Conservation (phyloP, 257 asterid species). For the Thymus mandschuricus region DNA sequence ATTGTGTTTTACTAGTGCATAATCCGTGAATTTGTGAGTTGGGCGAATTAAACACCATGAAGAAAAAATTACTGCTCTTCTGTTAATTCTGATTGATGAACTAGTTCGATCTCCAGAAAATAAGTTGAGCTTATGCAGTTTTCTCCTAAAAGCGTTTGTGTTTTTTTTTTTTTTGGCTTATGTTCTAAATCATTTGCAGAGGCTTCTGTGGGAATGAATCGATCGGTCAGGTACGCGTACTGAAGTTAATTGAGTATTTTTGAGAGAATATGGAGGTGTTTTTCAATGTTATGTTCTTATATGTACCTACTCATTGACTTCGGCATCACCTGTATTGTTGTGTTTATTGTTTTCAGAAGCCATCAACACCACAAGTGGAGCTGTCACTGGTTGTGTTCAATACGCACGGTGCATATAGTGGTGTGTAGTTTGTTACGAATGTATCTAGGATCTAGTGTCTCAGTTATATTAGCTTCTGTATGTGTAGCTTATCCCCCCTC, state of each 20-base stretch:
- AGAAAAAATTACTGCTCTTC: background rate
- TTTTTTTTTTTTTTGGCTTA: slow-evolving; percentile 2
- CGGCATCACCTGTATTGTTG: background rate
- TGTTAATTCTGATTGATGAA: background rate
- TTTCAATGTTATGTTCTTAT: slow-evolving; percentile 13
- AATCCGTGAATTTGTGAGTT: background rate
- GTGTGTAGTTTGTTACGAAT: slow-evolving; percentile 42
- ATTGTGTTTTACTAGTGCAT: background rate
- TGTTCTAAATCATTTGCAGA: slow-evolving; percentile 46
- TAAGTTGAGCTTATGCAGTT: slow-evolving; percentile 1
- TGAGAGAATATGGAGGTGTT: background rate
- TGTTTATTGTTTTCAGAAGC: slow-evolving; percentile 54
- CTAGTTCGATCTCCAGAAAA: background rate
- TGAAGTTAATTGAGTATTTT: background rate
- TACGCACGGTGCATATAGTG: slow-evolving; percentile 64
- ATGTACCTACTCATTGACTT: slow-evolving; percentile 1
- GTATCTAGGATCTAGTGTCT: too few species aligned
- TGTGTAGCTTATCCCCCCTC: slow-evolving; percentile 22
- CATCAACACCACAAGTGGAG: slow-evolving; percentile 50
- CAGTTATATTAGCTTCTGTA: slow-evolving; percentile 9
- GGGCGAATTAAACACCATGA: background rate
- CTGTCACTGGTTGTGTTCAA: slow-evolving; percentile 70
- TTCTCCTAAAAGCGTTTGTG: background rate
- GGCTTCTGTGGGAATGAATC: slow-evolving; percentile 63
- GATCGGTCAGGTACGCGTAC: slow-evolving; percentile 57